A percentile compares a stretch with the other conserved stretches of the same genome.
Conservation (phyloP, 257 asterid genomes). For the Solanum rostratum region DNA sequence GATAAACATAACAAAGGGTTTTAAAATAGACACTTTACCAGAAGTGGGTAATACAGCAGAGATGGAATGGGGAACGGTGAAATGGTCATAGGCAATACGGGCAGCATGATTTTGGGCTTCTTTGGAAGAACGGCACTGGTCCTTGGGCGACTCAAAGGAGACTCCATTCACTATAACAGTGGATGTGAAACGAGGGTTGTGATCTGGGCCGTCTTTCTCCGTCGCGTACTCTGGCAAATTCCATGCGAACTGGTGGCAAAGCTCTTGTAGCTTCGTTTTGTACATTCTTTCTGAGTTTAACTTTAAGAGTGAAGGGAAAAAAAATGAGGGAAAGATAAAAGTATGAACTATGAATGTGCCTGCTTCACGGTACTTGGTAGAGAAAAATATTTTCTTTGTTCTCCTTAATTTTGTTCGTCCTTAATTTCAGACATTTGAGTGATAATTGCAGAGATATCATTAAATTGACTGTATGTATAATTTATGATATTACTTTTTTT, state of each 20-base stretch:
- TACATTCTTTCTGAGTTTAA: slow-evolving; percentile 17
- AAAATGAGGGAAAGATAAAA: neutral
- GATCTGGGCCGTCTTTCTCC: slow-evolving; percentile 42
- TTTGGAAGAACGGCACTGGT: slow-evolving; percentile 7
- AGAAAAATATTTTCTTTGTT: neutral
- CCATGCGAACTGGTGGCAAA: slow-evolving; percentile 45
- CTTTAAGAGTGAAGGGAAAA: neutral
- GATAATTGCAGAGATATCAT: no score
- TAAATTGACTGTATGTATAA: no score
- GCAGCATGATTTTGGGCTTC: slow-evolving; percentile 10
- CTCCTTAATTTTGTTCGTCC: no score
- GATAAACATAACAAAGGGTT: neutral
- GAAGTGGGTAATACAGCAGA: neutral
- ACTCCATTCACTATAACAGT: slow-evolving; percentile 28
- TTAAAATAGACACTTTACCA: neutral
- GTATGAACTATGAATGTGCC: neutral
- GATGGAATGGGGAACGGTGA: neutral
- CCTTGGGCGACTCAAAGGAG: slow-evolving; percentile 23
- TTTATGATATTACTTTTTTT: no score
- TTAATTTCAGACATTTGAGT: no score
- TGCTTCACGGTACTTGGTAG: neutral
- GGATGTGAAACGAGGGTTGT: slow-evolving; percentile 47
- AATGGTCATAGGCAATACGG: neutral
- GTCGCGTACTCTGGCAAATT: slow-evolving; percentile 42
- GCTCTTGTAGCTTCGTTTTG: slow-evolving; percentile 54